Evolutionary conservation across 2,329 filamentous ascomycete genomes (phyloP), one percentile per base, ranked within the genome.

Genomic region (Cordyceps fumosorosea): DNA sequence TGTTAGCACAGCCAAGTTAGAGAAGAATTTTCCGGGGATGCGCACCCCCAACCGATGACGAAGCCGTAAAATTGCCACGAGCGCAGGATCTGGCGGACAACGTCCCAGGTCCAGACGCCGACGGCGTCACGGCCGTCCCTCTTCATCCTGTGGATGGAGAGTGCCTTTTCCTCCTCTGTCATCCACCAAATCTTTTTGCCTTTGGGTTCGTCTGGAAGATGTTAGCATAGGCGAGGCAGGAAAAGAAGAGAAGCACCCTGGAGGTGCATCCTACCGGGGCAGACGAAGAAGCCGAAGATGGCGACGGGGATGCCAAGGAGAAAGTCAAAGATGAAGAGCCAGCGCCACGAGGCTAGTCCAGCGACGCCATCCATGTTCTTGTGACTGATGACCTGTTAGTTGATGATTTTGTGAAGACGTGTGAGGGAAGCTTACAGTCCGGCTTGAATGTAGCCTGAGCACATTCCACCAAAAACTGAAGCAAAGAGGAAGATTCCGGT

Each of bases 401-500:
- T 48, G 22, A 11, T 29, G 20, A 7, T 60, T 24, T 2, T 44
- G 16, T 18, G 2, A n/a, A 29, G 29, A 18, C 4, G n/a, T 16
- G n/a, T 29, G 29, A 29, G 29, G 5, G 29, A 7, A 37, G 44
- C 44, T 57, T 37, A 74, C 7, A 75, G 57, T 1, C 71, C 72
- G 7, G 71, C 64, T 44, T 76, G 73, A 0, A 75, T 65, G 56
- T 74, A 75, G 0, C 74, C 74, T 0, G 71, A 73, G 65, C 71
- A 74, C 72, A 75, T 75, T 54, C 72, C 67, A 0, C 75, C 75
- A 0, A 85, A 67, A 2, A 85, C 80, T 0, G 81, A 82, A 1
- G 80, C 81, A n/a, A 83, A 81, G 64, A 84, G 82, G 66, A 84
- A 86, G 1, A 86, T 70, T 8, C 77, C 81, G 51, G 84, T 82